A percentile compares a stretch with the other conserved stretches of the same genome.
These are phyloP conservation scores for Chenopodium suecicum DNA, from an alignment of 148 eudicot species.

Conservation along the genomic window DNA sequence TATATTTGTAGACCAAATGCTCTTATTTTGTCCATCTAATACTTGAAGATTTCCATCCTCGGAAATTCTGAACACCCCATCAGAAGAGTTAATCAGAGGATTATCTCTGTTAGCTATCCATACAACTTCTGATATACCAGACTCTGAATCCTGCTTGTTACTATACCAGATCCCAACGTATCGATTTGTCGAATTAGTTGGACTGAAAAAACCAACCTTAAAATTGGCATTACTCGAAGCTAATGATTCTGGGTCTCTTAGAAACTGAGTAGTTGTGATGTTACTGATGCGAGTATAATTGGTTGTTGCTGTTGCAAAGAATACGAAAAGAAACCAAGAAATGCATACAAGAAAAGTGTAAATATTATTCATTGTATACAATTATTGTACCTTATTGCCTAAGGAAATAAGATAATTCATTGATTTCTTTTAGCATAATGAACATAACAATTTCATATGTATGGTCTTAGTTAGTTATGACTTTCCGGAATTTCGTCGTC, in stretches of 20 bases:
- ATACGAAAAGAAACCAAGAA: neutral
- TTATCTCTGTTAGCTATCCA: constrained; percentile 49
- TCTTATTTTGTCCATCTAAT: constrained; percentile 22
- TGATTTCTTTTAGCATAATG: no score
- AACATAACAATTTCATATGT: no score
- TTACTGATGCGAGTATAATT: neutral
- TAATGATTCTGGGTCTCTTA: constrained; percentile 24
- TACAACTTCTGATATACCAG: constrained; percentile 18
- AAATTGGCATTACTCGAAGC: constrained; percentile 25
- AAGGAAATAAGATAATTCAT: no score
- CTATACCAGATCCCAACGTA: constrained; percentile 44
- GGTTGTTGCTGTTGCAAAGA: neutral
- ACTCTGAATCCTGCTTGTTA: neutral
- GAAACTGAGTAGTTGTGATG: neutral
- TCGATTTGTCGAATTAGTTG: constrained; percentile 26
- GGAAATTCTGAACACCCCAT: constrained; percentile 25
- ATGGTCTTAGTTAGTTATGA: no score
- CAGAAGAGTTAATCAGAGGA: constrained; percentile 30
- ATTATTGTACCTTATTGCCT: no score
- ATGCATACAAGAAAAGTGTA: neutral
- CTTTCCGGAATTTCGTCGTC: no score
- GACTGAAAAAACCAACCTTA: constrained; percentile 40
- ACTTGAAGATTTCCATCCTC: constrained; percentile 36
- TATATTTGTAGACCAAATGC: constrained; percentile 40
- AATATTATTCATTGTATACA: no score